phyloP scores from a whole-genome alignment of 441 rosid species.

The Rhodomyrtus psidioides region DNA sequence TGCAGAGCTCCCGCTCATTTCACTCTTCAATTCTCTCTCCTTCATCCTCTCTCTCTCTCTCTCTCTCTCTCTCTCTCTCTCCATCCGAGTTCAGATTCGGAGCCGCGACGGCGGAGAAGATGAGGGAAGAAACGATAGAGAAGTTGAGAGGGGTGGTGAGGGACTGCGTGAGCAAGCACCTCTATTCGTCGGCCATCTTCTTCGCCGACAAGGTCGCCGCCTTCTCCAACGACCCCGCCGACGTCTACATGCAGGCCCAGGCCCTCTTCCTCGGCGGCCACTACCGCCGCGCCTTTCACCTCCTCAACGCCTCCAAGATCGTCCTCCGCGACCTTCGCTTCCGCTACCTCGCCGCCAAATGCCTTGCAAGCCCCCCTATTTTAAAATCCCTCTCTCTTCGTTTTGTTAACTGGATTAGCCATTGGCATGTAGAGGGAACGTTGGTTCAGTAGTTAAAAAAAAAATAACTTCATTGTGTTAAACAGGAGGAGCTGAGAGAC shows the following conservation, averaged over 20 bases:
- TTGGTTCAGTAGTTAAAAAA: not conserved
- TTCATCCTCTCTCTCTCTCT: not conserved
- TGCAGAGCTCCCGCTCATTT: not conserved
- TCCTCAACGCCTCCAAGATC: constrained; percentile 81
- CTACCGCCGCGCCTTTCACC: constrained; percentile 89
- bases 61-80: not conserved
- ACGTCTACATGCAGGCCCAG: constrained; percentile 93
- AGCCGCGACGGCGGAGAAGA: constrained; percentile 1
- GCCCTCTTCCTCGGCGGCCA: constrained; percentile 92
- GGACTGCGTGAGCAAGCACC: constrained; percentile 91
- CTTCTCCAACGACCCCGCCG: constrained; percentile 73
- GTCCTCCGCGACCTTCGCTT: constrained; percentile 91
- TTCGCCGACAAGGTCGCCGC: constrained; percentile 92
- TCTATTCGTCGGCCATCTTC: constrained; percentile 92
- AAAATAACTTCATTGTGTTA: not conserved
- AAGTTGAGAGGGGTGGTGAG: constrained; percentile 88
- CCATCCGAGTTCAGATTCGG: not conserved
- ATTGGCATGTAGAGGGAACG: not conserved
- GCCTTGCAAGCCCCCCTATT: constrained; percentile 44
- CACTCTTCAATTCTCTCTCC: not conserved
- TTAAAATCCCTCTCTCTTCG: not conserved
- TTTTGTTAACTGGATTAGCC: not conserved
- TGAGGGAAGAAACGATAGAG: constrained; percentile 85
- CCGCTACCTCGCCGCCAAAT: constrained; percentile 94
- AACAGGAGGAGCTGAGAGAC: constrained; percentile 89